Conservation (phyloP, 352 stramenopile genomes). For the Pythium utonaiense region DNA sequence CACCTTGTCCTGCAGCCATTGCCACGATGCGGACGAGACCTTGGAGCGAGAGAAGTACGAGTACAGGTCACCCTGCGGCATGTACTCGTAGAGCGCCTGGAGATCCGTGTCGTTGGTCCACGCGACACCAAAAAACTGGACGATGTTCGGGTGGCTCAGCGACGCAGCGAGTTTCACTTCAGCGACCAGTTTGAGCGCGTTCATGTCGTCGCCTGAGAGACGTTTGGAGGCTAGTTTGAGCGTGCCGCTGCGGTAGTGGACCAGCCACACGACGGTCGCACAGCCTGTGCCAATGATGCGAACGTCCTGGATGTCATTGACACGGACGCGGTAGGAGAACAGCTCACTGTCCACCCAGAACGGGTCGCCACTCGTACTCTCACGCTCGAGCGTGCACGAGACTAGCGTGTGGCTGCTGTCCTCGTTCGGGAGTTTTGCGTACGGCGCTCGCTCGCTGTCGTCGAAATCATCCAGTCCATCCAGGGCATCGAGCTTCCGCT, state of each 20-base stretch:
- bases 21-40: not conserved
- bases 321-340: not conserved
- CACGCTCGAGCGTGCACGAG: not conserved
- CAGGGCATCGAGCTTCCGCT: not conserved
- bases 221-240: not conserved
- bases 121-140: constrained; percentile 17
- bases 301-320: not conserved
- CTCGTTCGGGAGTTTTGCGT: not conserved
- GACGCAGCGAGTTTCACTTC: constrained; percentile 3
- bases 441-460: not conserved
- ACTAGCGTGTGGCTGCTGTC: not conserved
- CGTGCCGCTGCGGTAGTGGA: not conserved
- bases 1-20: not conserved
- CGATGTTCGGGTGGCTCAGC: constrained; percentile 10
- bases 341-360: not conserved
- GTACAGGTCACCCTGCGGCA: constrained; percentile 18
- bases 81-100: constrained; percentile 18
- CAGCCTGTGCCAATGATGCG: not conserved
- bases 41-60: not conserved
- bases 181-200: not conserved
- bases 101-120: constrained; percentile 22
- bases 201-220: not conserved
- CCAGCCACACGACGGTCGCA: not conserved
- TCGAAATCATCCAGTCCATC: not conserved
- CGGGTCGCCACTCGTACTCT: not conserved